Evolutionary conservation across 805 yeast species (phyloP).

Genomic region (Kuraishia piskuri): DNA sequence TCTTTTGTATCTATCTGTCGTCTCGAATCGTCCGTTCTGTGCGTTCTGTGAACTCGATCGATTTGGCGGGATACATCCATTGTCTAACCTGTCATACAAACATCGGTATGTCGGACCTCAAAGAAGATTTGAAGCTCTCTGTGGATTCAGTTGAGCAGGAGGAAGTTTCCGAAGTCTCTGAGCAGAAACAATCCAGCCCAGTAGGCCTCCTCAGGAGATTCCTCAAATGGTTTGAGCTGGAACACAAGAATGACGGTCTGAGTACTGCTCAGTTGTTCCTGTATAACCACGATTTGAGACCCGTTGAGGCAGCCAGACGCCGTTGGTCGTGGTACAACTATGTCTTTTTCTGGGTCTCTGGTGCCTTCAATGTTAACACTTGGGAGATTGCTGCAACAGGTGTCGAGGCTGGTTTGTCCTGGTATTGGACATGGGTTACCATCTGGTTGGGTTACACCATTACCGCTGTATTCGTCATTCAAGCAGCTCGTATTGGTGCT

Average conservation of each 20-base stretch:
- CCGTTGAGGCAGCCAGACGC: slow-evolving; percentile 59
- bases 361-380: slow-evolving; percentile 71
- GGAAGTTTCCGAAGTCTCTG: background rate
- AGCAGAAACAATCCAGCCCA: background rate
- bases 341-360: slow-evolving; percentile 70
- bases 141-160: background rate
- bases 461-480: slow-evolving; percentile 53
- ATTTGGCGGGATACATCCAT: background rate
- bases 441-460: slow-evolving; percentile 69
- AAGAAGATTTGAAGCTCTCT: background rate
- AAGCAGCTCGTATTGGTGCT: slow-evolving; percentile 61
- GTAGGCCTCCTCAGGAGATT: background rate
- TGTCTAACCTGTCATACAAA: background rate
- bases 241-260: slow-evolving; percentile 18
- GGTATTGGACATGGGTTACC: slow-evolving; percentile 82
- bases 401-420: slow-evolving; percentile 53
- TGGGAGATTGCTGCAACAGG: slow-evolving; percentile 81
- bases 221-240: slow-evolving; percentile 1
- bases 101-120: background rate
- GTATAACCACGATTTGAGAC: slow-evolving; percentile 57
- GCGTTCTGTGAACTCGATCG: background rate
- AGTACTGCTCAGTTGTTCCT: slow-evolving; percentile 56
- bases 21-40: background rate
- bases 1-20: background rate
- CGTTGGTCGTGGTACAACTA: slow-evolving; percentile 68